Evolutionary conservation across 257 asterid genomes (phyloP).

Genomic region (Catharanthus roseus): DNA sequence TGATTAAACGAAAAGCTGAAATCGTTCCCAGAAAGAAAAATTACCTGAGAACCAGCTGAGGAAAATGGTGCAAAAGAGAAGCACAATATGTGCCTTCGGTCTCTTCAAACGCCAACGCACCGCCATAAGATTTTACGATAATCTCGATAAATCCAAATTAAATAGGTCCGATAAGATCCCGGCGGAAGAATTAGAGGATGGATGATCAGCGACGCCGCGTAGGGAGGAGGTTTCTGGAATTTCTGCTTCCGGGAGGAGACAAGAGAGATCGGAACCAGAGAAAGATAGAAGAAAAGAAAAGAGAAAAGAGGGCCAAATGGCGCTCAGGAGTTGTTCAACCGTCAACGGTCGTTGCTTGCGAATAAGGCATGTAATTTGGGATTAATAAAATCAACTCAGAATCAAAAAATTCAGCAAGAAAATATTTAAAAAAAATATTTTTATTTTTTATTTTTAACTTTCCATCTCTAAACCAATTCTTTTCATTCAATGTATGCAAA

Average conservation of each 20-base stretch:
- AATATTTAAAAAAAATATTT: too few relatives aligned
- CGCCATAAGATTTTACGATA: not conserved
- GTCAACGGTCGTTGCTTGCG: constrained; percentile 23
- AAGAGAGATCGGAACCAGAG: constrained; percentile 24
- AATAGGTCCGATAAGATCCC: not conserved
- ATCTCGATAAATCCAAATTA: not conserved
- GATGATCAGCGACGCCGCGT: not conserved
- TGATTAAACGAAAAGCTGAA: constrained; percentile 1
- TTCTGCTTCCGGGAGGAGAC: not conserved
- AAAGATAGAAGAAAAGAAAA: constrained; percentile 16
- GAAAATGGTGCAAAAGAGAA: constrained; percentile 25
- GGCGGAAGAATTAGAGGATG: not conserved
- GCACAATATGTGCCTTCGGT: not conserved
- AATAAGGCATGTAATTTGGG: too few relatives aligned
- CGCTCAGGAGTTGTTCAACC: constrained; percentile 11
- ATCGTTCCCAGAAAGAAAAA: not conserved
- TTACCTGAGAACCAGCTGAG: constrained; percentile 51
- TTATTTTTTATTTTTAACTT: too few relatives aligned
- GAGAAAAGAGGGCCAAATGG: not conserved
- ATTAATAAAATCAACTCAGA: too few relatives aligned
- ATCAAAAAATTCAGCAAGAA: too few relatives aligned
- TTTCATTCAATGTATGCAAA: too few relatives aligned
- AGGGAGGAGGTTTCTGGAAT: not conserved
- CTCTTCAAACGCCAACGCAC: not conserved
- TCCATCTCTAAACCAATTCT: too few relatives aligned